A percentile compares a stretch with the other conserved stretches of the same genome.
Conservation (phyloP, 495 filamentous ascomycete genomes). For the Cercophora scortea region DNA sequence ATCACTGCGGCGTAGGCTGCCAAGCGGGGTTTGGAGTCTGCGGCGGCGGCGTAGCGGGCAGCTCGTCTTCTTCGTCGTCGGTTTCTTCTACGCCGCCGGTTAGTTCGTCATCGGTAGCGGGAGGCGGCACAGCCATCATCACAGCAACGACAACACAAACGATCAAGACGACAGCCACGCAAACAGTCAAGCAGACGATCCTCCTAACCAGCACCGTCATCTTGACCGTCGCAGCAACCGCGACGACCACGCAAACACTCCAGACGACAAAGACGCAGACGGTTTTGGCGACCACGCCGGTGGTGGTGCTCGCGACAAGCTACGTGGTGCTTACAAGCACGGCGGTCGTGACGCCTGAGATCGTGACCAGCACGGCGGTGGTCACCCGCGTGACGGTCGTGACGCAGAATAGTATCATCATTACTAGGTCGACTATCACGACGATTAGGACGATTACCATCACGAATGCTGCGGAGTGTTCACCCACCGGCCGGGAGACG, state of each 20-base stretch:
- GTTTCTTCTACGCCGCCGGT: neutral
- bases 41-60: slow-evolving; percentile 16
- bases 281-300: neutral
- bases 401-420: slow-evolving; percentile 5
- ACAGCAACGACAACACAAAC: neutral
- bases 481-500: neutral
- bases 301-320: neutral
- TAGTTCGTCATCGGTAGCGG: neutral
- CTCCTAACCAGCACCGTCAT: neutral
- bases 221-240: neutral
- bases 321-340: neutral
- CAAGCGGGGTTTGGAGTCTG: slow-evolving; percentile 43
- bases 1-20: slow-evolving; percentile 37
- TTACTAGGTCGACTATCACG: slow-evolving; percentile 10
- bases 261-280: slow-evolving; percentile 1
- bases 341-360: neutral
- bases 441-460: slow-evolving; percentile 12
- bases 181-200: neutral
- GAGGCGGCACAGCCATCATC: neutral
- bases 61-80: neutral
- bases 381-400: neutral
- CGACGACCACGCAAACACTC: neutral
- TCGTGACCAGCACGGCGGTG: neutral
- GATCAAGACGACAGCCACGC: neutral
- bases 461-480: slow-evolving; percentile 7